phyloP scores from a whole-genome alignment of 75 land plant species.

The Cryptomeria japonica region DNA sequence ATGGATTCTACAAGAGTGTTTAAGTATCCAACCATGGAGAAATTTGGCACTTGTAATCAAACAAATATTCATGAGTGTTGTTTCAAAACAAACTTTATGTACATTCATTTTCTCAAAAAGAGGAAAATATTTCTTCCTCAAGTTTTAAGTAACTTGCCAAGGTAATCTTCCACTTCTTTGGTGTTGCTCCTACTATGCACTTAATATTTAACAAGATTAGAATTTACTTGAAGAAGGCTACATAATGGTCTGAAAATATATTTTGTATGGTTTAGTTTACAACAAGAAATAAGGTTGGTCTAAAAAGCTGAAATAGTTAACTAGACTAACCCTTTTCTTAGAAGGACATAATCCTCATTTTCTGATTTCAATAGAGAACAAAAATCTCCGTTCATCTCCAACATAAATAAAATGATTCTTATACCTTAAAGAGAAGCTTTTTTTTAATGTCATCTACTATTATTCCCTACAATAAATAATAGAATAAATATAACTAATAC shows the following conservation, averaged over 20 bases:
- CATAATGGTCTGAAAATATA: too few relatives aligned
- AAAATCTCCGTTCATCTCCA: conserved; percentile 81
- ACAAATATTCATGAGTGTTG: not conserved
- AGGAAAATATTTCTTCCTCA: not conserved
- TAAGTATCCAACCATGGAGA: not conserved
- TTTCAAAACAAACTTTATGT: not conserved
- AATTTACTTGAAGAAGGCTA: too few relatives aligned
- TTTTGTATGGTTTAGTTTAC: too few relatives aligned
- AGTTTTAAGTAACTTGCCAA: not conserved
- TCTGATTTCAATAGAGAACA: conserved; percentile 63
- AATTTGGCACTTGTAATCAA: not conserved
- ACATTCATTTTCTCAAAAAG: not conserved
- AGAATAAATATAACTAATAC: not conserved
- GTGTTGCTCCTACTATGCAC: conserved; percentile 4
- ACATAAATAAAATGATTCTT: conserved; percentile 40
- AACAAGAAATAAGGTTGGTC: too few relatives aligned
- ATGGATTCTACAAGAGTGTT: not conserved
- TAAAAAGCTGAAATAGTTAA: not conserved
- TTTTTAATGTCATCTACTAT: too few relatives aligned
- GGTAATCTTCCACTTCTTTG: conserved; percentile 6
- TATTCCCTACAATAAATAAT: too few relatives aligned
- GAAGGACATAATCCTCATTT: conserved; percentile 64
- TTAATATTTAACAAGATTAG: not conserved
- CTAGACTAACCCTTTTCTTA: conserved; percentile 42
- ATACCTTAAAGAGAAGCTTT: too few relatives aligned